A percentile compares a stretch with the other conserved stretches of the same genome.
Evolutionary conservation across 495 filamentous ascomycete species (phyloP).

Genomic region (Podospora pseudoanserina): DNA sequence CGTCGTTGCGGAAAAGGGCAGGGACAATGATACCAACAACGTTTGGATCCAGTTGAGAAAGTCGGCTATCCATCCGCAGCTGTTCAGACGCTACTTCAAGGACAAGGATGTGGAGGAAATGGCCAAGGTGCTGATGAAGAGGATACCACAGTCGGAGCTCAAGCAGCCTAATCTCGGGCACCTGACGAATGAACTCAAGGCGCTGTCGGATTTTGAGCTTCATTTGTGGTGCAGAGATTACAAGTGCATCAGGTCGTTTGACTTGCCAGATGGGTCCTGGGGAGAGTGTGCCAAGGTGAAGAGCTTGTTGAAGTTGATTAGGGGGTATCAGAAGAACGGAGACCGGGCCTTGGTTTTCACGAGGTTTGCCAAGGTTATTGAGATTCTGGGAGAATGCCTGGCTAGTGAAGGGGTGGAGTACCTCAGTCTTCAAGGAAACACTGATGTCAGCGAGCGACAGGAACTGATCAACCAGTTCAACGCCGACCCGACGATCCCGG

Average conservation of each 20-base stretch:
- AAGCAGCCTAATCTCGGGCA: slow-evolving; percentile 56
- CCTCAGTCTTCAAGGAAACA: slow-evolving; percentile 80
- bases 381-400: slow-evolving; percentile 80
- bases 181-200: slow-evolving; percentile 67
- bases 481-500: slow-evolving; percentile 69
- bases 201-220: slow-evolving; percentile 76
- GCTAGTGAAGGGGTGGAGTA: slow-evolving; percentile 69
- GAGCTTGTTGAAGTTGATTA: slow-evolving; percentile 68
- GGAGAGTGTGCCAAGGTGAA: slow-evolving; percentile 90
- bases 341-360: slow-evolving; percentile 87
- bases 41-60: slow-evolving; percentile 89
- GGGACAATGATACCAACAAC: slow-evolving; percentile 55
- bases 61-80: slow-evolving; percentile 86
- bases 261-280: slow-evolving; percentile 73
- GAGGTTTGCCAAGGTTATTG: slow-evolving; percentile 86
- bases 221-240: slow-evolving; percentile 73
- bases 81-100: slow-evolving; percentile 76
- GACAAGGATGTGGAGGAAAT: slow-evolving; percentile 73
- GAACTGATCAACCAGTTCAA: slow-evolving; percentile 83
- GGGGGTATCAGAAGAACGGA: slow-evolving; percentile 70
- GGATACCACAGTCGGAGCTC: slow-evolving; percentile 40
- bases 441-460: slow-evolving; percentile 77
- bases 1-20: slow-evolving; percentile 30
- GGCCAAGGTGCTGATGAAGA: slow-evolving; percentile 66
- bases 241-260: slow-evolving; percentile 65